A percentile compares a stretch with the other conserved stretches of the same genome.
Evolutionary conservation across 2,329 filamentous ascomycete genomes (phyloP).

Genomic region (Hypomyces rosellus): DNA sequence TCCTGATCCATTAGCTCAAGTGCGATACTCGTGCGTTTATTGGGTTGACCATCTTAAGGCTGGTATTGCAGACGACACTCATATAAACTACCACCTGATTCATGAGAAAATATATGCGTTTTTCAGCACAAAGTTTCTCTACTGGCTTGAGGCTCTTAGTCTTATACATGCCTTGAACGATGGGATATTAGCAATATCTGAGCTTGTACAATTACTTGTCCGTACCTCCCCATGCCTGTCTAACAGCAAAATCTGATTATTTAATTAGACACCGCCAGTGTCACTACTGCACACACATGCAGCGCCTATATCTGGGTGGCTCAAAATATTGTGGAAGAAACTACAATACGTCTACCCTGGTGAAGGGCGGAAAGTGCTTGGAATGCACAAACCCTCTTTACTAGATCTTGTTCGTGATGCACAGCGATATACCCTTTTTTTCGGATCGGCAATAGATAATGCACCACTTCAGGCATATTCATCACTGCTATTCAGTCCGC

Average conservation of each 20-base stretch:
- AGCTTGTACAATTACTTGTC: slow-evolving; percentile 10
- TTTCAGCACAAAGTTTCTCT: slow-evolving; percentile 29
- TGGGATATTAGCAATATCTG: slow-evolving; percentile 13
- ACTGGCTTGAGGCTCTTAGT: slow-evolving; percentile 39
- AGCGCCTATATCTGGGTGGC: too few species aligned
- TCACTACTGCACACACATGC: too few species aligned
- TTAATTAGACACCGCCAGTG: neutral
- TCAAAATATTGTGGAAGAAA: neutral
- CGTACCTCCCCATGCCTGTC: neutral
- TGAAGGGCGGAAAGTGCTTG: too few species aligned
- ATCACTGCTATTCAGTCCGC: slow-evolving; percentile 26
- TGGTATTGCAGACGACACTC: neutral
- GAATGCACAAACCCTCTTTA: neutral
- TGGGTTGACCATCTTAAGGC: slow-evolving; percentile 18
- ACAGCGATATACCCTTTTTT: slow-evolving; percentile 21
- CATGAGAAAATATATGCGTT: slow-evolving; percentile 23
- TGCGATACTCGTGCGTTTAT: slow-evolving; percentile 16
- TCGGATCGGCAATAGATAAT: slow-evolving; percentile 20
- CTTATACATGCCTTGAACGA: slow-evolving; percentile 21
- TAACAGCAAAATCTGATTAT: too few species aligned
- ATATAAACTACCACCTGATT: neutral
- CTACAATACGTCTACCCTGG: too few species aligned
- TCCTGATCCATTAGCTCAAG: slow-evolving; percentile 10
- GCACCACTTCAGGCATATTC: slow-evolving; percentile 27
- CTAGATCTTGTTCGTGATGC: slow-evolving; percentile 20